Evolutionary conservation across 495 filamentous ascomycete genomes (phyloP).

Genomic region (Daldinia decipiens): DNA sequence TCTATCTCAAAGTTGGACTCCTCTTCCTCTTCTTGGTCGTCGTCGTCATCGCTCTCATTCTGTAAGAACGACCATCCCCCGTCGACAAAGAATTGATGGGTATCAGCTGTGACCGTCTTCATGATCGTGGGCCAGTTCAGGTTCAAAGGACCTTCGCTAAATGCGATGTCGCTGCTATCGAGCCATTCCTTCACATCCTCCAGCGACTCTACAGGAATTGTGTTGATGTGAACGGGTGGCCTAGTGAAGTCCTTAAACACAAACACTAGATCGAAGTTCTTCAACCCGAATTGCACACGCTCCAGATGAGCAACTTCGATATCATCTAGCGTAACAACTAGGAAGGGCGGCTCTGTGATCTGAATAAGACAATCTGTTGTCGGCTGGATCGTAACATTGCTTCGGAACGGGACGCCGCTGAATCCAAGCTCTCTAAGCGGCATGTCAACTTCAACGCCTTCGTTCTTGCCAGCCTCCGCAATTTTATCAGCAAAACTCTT

Average conservation of each 20-base stretch:
- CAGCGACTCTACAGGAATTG: conserved; percentile 93
- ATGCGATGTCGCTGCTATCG: conserved; percentile 92
- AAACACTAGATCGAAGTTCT: conserved; percentile 99
- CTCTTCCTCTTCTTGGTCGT: conserved; percentile 74
- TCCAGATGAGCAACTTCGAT: conserved; percentile 97
- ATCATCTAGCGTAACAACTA: conserved; percentile 92
- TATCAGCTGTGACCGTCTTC: conserved; percentile 96
- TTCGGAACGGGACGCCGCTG: conserved; percentile 93
- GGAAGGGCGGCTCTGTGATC: conserved; percentile 95
- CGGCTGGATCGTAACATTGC: conserved; percentile 93
- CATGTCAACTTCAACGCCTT: conserved; percentile 88
- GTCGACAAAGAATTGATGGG: conserved; percentile 93
- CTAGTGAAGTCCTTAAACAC: conserved; percentile 96
- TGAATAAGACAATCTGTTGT: conserved; percentile 99
- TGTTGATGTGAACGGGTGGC: conserved; percentile 91
- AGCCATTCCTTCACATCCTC: conserved; percentile 99
- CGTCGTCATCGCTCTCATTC: conserved; percentile 88
- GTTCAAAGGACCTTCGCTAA: conserved; percentile 94
- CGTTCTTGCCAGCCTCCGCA: conserved; percentile 86
- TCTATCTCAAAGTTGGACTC: conserved; percentile 94
- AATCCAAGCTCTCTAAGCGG: conserved; percentile 97
- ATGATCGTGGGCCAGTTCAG: conserved; percentile 99
- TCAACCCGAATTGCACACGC: conserved; percentile 96
- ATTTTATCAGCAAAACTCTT: conserved; percentile 98
- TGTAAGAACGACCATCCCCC: conserved; percentile 95